Conservation (phyloP, 495 filamentous ascomycete species). For the Hypoxylon crocopeplum region DNA sequence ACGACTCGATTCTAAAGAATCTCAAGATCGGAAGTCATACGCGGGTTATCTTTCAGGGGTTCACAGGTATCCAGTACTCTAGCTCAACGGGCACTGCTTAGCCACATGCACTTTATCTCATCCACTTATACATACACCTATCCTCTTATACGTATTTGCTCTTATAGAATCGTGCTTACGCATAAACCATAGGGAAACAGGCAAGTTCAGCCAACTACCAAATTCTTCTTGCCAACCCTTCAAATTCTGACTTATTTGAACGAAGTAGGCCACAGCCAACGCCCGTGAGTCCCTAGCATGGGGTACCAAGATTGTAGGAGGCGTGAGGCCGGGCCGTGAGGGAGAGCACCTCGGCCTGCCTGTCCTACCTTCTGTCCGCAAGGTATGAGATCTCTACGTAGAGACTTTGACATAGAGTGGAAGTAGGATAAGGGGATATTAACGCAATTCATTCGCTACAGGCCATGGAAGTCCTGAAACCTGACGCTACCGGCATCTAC, state of each 20-base stretch:
- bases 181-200: conserved; percentile 43
- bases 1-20: conserved; percentile 72
- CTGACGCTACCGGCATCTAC: conserved; percentile 86
- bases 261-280: conserved; percentile 73
- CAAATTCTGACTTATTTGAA: background rate
- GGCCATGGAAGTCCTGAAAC: conserved; percentile 78
- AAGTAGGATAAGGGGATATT: too few species aligned
- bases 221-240: background rate
- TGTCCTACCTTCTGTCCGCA: conserved; percentile 74
- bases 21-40: conserved; percentile 82
- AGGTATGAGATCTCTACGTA: conserved; percentile 55
- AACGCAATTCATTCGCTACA: conserved; percentile 35
- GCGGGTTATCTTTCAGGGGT: conserved; percentile 85
- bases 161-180: conserved; percentile 12
- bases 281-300: conserved; percentile 82
- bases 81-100: too few species aligned
- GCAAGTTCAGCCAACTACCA: conserved; percentile 26
- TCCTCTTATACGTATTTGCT: background rate
- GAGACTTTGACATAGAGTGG: too few species aligned
- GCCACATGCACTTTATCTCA: too few species aligned
- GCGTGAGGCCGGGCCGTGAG: conserved; percentile 78
- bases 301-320: conserved; percentile 88
- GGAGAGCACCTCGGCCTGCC: conserved; percentile 84
- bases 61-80: conserved; percentile 67
- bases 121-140: background rate